Percentiles rank a stretch among this genome's conserved stretches.
Evolutionary conservation across 2,329 filamentous ascomycete species (phyloP).

Genomic region (Didymella segeticola): DNA sequence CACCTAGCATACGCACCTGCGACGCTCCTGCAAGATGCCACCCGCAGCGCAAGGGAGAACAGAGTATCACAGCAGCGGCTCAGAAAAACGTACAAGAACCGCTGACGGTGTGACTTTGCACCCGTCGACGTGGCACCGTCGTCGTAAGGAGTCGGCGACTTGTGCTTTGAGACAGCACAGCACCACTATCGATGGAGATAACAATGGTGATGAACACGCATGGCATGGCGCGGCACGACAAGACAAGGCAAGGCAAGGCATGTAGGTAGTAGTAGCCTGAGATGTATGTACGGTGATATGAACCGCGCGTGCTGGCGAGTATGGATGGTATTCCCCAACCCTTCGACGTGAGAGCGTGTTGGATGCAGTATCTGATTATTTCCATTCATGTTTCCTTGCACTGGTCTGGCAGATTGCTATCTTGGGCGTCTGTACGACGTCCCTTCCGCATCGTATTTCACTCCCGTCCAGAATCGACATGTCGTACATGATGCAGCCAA

Average conservation of each 20-base stretch:
- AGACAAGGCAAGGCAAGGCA: conserved; percentile 6
- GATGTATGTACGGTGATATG: no score
- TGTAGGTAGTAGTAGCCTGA: no score
- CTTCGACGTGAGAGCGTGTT: no score
- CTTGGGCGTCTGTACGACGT: conserved; percentile 11
- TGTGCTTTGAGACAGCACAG: conserved; percentile 17
- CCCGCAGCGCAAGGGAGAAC: conserved; percentile 10
- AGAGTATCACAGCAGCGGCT: conserved; percentile 7
- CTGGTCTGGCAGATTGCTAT: conserved; percentile 2
- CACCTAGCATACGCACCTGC: no score
- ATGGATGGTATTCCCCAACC: no score
- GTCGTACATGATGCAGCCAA: conserved; percentile 18
- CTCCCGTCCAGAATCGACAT: conserved; percentile 8
- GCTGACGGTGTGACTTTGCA: conserved; percentile 7
- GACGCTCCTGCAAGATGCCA: no score
- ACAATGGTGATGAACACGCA: no score
- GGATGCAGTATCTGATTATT: background rate
- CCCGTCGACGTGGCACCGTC: conserved; percentile 4
- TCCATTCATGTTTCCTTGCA: background rate
- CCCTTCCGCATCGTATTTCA: conserved; percentile 8
- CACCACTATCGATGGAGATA: no score
- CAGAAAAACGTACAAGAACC: conserved; percentile 10
- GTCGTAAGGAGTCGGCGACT: conserved; percentile 15
- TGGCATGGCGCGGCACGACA: no score
- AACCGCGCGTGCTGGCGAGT: background rate